These are phyloP conservation scores for Lepiota brunneoincarnata DNA, from an alignment of 768 basidiomycete genomes.

Conservation along the genomic window DNA sequence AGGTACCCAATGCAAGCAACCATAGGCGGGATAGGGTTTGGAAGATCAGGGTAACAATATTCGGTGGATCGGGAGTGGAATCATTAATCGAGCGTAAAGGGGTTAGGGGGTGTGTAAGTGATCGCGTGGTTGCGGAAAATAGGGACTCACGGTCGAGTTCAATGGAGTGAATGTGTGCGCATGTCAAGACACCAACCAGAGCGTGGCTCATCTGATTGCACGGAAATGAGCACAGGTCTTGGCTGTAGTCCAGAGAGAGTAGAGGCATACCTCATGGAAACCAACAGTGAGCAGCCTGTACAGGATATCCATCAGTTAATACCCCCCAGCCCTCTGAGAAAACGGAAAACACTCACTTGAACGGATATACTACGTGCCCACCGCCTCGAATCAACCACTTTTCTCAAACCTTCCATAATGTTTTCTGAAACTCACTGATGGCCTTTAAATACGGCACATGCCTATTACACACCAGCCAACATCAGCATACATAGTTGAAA, in stretches of 20 bases:
- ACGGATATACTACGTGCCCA: conserved; percentile 69
- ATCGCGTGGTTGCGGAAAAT: background rate
- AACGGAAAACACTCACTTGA: conserved; percentile 62
- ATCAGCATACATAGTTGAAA: background rate
- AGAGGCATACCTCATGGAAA: conserved; percentile 70
- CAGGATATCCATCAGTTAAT: background rate
- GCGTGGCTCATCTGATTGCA: conserved; percentile 80
- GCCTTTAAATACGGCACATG: conserved; percentile 72
- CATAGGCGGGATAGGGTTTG: too few relatives aligned
- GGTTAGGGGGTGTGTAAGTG: background rate
- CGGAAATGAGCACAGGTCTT: conserved; percentile 2
- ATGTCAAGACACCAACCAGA: conserved; percentile 74
- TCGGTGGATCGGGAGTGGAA: too few relatives aligned
- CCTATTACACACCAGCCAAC: conserved; percentile 35
- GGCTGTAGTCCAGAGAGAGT: background rate
- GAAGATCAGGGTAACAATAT: too few relatives aligned
- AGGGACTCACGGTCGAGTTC: conserved; percentile 75
- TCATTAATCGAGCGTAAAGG: background rate
- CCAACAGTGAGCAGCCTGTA: conserved; percentile 78
- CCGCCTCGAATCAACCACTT: background rate
- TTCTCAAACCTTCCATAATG: too few relatives aligned
- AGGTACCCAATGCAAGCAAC: too few relatives aligned
- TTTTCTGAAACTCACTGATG: conserved; percentile 55
- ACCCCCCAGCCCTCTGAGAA: background rate
- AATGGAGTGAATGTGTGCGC: conserved; percentile 82